Evolutionary conservation across 169 alveolate species (phyloP).

Genomic region (Babesia bovis): DNA sequence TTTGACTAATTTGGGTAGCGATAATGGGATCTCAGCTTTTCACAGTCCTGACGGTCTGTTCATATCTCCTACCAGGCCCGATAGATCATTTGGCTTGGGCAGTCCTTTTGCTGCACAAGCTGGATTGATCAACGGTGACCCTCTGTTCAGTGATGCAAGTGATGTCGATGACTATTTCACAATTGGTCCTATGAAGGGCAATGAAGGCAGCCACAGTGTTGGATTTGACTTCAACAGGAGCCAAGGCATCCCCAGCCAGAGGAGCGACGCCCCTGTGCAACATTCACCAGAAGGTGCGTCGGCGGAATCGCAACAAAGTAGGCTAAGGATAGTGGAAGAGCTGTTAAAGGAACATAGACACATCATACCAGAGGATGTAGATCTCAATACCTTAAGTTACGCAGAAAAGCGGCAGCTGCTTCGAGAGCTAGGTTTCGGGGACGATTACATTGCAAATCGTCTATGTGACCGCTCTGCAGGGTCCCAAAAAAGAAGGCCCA

Average conservation of each 20-base stretch:
- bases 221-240: background rate
- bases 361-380: constrained; percentile 27
- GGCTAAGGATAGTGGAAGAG: constrained; percentile 10
- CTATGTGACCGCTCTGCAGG: constrained; percentile 33
- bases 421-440: constrained; percentile 48
- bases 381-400: constrained; percentile 36
- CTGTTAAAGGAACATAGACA: constrained; percentile 25
- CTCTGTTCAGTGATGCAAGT: constrained; percentile 1
- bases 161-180: background rate
- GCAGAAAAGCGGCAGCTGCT: constrained; percentile 57
- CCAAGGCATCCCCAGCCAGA: background rate
- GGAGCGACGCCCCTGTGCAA: constrained; percentile 3
- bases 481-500: constrained; percentile 1
- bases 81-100: background rate
- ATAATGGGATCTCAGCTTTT: background rate
- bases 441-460: constrained; percentile 61
- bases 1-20: constrained; percentile 15
- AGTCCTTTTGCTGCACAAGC: constrained; percentile 43
- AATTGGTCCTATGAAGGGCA: background rate
- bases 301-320: constrained; percentile 11
- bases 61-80: constrained; percentile 3
- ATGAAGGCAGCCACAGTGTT: background rate
- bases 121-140: background rate
- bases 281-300: constrained; percentile 24
- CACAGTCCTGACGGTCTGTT: background rate